These are phyloP conservation scores for Agarophyton chilense DNA, from an alignment of 23 red algal species.

Conservation along the genomic window DNA sequence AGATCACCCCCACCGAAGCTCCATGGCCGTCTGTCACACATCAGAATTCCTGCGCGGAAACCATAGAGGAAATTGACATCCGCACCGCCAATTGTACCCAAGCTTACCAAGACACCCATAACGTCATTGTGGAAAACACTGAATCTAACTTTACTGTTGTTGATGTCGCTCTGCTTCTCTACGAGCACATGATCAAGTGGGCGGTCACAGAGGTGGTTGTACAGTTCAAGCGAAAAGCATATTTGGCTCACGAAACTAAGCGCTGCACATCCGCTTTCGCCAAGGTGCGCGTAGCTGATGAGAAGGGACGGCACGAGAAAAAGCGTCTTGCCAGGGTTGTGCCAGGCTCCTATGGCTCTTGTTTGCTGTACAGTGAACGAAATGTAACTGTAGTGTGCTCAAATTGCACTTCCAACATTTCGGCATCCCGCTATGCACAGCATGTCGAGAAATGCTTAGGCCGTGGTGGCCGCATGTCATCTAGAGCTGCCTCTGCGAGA, in stretches of 20 bases:
- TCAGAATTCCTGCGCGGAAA: conserved; percentile 2
- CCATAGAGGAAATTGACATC: conserved; percentile 35
- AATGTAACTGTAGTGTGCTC: conserved; percentile 77
- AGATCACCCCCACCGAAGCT: conserved; percentile 10
- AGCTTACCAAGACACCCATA: conserved; percentile 24
- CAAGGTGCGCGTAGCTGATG: conserved; percentile 21
- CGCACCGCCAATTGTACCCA: conserved; percentile 9
- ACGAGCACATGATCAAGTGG: conserved; percentile 71
- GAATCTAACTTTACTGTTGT: conserved; percentile 23
- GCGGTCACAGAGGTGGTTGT: conserved; percentile 62
- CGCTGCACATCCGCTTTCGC: conserved; percentile 23
- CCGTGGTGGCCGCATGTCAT: conserved; percentile 76
- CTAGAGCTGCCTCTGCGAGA: conserved; percentile 69
- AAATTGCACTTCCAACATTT: conserved; percentile 72
- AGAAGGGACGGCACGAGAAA: conserved; percentile 3
- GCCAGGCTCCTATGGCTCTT: conserved; percentile 28
- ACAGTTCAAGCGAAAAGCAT: conserved; percentile 48
- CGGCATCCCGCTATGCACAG: conserved; percentile 83
- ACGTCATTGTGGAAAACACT: not conserved
- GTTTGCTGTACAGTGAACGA: conserved; percentile 54
- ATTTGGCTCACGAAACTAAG: conserved; percentile 29
- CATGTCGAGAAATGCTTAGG: conserved; percentile 91
- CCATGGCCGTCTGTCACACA: conserved; percentile 4
- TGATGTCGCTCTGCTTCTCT: conserved; percentile 60
- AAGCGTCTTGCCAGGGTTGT: conserved; percentile 21